phyloP scores from a whole-genome alignment of 305 asterid species.

The Withania somnifera region DNA sequence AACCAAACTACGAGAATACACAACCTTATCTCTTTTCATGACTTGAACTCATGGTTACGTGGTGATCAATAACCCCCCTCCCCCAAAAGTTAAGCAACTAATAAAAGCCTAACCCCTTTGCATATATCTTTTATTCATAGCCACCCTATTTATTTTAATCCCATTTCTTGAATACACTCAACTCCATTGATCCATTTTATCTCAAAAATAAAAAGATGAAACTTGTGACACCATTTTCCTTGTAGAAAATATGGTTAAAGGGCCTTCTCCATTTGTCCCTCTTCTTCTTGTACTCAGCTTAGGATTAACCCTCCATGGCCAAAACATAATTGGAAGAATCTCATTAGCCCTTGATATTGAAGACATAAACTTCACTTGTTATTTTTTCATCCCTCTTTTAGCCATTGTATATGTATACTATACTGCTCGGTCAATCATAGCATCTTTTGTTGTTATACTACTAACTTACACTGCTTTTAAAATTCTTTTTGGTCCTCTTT shows the following conservation, averaged over 20 bases:
- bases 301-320: slow-evolving; percentile 49
- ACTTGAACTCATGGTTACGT: no score
- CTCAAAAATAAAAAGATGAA: not conserved
- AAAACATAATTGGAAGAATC: slow-evolving; percentile 12
- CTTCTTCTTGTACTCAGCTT: slow-evolving; percentile 35
- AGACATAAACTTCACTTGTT: slow-evolving; percentile 22
- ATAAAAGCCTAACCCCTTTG: not conserved
- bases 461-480: slow-evolving; percentile 33
- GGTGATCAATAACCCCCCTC: slow-evolving; percentile 6
- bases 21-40: no score
- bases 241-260: slow-evolving; percentile 23
- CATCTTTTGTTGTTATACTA: slow-evolving; percentile 34
- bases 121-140: not conserved
- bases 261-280: slow-evolving; percentile 65
- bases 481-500: slow-evolving; percentile 49
- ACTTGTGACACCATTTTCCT: not conserved
- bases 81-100: not conserved
- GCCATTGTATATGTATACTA: slow-evolving; percentile 29
- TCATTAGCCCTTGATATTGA: slow-evolving; percentile 31
- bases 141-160: not conserved
- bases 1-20: no score
- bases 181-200: not conserved
- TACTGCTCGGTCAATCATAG: slow-evolving; percentile 20
- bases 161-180: not conserved
- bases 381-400: slow-evolving; percentile 27